Evolutionary conservation across 768 basidiomycete species (phyloP).

Genomic region (Crassisporium funariophilum): DNA sequence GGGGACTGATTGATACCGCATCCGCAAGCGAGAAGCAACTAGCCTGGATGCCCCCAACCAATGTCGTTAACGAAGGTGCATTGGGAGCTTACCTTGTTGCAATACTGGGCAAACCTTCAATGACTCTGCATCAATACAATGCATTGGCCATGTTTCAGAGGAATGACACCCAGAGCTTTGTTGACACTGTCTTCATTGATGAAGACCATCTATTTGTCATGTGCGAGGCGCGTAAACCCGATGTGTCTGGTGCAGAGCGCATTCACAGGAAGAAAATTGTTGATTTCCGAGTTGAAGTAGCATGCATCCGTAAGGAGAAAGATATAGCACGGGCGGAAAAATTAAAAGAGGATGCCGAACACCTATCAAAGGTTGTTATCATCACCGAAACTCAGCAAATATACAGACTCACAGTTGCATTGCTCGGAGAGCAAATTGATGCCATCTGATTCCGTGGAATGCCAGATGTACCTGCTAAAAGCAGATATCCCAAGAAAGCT

Average conservation of each 20-base stretch:
- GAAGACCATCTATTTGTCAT: slow-evolving; percentile 3
- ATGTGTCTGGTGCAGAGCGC: neutral
- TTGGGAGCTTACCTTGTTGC: slow-evolving; percentile 17
- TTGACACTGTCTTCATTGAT: slow-evolving; percentile 12
- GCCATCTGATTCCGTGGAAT: neutral
- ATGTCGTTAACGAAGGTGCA: neutral
- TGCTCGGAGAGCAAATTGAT: neutral
- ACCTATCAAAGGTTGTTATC: neutral
- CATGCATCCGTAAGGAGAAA: neutral
- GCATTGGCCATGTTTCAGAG: slow-evolving; percentile 19
- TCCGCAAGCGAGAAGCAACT: neutral
- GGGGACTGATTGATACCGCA: neutral
- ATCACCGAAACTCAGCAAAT: neutral
- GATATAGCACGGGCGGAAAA: neutral
- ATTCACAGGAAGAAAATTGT: neutral
- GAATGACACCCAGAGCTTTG: slow-evolving; percentile 25
- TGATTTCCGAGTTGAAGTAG: neutral
- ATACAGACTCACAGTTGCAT: neutral
- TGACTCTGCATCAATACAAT: slow-evolving; percentile 24
- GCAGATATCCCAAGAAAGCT: neutral
- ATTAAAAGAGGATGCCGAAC: neutral
- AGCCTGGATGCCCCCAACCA: neutral
- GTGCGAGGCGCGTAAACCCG: neutral
- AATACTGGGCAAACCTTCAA: slow-evolving; percentile 17
- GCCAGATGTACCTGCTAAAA: neutral